Base-by-base conservation (phyloP, 768 basidiomycete genomes). In the Suillus paluster region DNA sequence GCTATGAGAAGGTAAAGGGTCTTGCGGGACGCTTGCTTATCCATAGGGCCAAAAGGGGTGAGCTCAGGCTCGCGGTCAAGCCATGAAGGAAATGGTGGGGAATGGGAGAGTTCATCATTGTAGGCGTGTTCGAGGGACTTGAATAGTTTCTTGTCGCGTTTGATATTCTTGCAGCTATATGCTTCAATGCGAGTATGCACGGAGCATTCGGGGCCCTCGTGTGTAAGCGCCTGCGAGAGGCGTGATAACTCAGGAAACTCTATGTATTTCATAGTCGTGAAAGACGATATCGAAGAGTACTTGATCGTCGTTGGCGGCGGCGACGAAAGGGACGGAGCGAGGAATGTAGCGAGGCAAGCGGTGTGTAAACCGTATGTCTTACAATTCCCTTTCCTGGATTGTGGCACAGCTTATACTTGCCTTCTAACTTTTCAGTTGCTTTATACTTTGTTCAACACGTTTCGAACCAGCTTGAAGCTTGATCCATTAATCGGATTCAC, bases 91-190 rank as follows among this genome's bases (percentile, higher is more conserved):
- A 93, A 83, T 5, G 95, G 94, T 1, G 94, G 92, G 3, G 94
- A 95, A 72, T 88, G 83, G 6, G 88, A 92, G 23, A 92, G 77
- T 54, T 93, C 90, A 62, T 86, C 84, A 45, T 82, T 78, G 80
- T 98, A 95, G 34, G 90, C 89, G 68, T 86, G 84, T 75, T 99
- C 96, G 79, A 99, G 89, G 11, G 88, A 82, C 72, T 92, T 94
- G 84, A 95, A 95, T 75, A 98, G 90, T 74, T 91, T 93, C 86
- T 95, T 94, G 84, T 99, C 97, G 70, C 92, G 90, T 68, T 94
- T 92, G 77, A 97, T 91, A 77, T 95, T 90, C 85, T 99, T 99
- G 85, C 94, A 95, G 71, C 91, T 93, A 82, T 98, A 99, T 0
- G 94, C 96, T 77, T 98, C 97, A 76, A 99, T 89, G 66, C 95